Conservation (phyloP, 2,329 filamentous ascomycete species). For the Elsinoe batatas region DNA sequence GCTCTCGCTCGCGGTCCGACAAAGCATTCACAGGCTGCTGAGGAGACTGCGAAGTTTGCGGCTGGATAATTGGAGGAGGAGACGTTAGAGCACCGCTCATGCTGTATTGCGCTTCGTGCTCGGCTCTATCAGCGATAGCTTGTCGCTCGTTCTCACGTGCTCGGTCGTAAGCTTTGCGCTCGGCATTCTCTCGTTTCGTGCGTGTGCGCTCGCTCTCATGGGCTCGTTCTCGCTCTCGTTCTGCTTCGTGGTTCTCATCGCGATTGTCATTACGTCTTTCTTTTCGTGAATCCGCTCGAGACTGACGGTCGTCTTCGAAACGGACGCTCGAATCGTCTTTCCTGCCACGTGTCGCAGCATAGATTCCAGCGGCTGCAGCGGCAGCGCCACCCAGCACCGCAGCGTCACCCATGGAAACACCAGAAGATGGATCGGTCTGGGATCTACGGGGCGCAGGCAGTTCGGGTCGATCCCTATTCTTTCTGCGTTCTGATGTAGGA, state of each 20-base stretch:
- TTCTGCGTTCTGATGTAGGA: background rate
- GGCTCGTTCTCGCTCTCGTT: slow-evolving; percentile 21
- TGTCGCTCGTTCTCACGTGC: slow-evolving; percentile 6
- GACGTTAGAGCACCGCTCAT: slow-evolving; percentile 11
- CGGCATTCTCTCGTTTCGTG: slow-evolving; percentile 12
- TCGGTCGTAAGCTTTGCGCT: slow-evolving; percentile 14
- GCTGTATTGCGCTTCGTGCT: slow-evolving; percentile 5
- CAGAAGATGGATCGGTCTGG: slow-evolving; percentile 15
- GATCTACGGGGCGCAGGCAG: background rate
- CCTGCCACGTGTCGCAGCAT: slow-evolving; percentile 22
- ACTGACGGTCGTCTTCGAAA: slow-evolving; percentile 50
- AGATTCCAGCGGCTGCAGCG: slow-evolving; percentile 27
- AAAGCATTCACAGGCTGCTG: background rate
- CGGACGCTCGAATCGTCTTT: slow-evolving; percentile 39
- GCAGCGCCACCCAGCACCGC: slow-evolving; percentile 36
- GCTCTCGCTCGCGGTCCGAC: slow-evolving; percentile 1
- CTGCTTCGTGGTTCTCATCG: background rate
- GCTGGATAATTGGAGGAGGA: background rate
- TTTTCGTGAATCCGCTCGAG: slow-evolving; percentile 36
- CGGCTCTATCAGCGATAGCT: slow-evolving; percentile 6
- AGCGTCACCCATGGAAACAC: slow-evolving; percentile 26
- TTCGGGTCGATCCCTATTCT: background rate
- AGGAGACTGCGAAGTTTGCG: too few relatives aligned
- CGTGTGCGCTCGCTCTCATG: slow-evolving; percentile 19
- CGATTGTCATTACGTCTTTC: slow-evolving; percentile 25